Conservation (phyloP, 2,329 filamentous ascomycete species). For the Diplocarpon mali region DNA sequence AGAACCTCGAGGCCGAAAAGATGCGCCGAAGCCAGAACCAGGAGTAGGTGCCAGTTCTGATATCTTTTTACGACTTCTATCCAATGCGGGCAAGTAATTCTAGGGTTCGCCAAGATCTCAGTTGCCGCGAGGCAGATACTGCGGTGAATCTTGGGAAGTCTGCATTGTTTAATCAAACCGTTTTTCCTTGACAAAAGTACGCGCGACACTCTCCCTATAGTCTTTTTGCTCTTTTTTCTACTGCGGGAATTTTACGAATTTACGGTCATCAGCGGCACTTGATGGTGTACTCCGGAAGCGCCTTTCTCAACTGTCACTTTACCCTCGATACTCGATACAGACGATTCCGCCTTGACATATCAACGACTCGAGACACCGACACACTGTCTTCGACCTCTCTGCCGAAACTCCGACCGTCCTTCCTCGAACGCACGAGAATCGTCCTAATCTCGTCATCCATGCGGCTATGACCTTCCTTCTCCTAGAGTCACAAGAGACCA, state of each 20-base stretch:
- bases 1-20: conserved; percentile 98
- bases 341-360: conserved; percentile 28
- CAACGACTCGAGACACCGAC: conserved; percentile 28
- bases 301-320: conserved; percentile 20
- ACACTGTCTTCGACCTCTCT: conserved; percentile 27
- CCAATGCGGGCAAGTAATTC: conserved; percentile 39
- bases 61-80: conserved; percentile 31
- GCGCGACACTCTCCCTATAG: conserved; percentile 19
- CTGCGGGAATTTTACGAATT: conserved; percentile 28
- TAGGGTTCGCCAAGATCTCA: conserved; percentile 43
- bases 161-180: conserved; percentile 23
- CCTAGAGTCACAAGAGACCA: conserved; percentile 26
- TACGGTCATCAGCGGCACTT: conserved; percentile 26
- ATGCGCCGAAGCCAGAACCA: conserved; percentile 77
- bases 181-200: conserved; percentile 28
- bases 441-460: conserved; percentile 30
- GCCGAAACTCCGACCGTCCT: conserved; percentile 26
- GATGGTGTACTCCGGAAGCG: conserved; percentile 21
- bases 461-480: conserved; percentile 28
- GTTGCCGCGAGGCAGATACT: conserved; percentile 50
- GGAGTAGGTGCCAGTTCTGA: conserved; percentile 19
- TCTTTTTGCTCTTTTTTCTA: conserved; percentile 24
- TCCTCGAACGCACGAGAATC: conserved; percentile 29
- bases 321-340: conserved; percentile 25
- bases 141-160: conserved; percentile 33